Conservation (phyloP, 192 early-diverging fungal species). For the Backusella parvicylindrica region DNA sequence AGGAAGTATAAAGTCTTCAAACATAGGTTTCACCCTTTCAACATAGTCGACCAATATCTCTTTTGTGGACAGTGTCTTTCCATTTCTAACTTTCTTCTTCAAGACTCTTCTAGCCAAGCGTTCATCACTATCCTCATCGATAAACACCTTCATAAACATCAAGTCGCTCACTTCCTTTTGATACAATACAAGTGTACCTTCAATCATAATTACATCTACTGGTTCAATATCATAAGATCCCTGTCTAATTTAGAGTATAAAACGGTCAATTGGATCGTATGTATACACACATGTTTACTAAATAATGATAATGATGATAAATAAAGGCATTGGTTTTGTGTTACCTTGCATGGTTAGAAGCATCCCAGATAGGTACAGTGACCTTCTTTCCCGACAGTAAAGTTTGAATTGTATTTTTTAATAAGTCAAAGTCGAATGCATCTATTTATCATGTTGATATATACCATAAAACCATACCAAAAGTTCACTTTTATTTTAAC, state of each 20-base stretch:
- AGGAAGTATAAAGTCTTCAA: slow-evolving; percentile 86
- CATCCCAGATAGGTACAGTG: slow-evolving; percentile 65
- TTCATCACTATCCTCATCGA: slow-evolving; percentile 83
- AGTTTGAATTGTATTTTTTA: slow-evolving; percentile 50
- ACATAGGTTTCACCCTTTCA: slow-evolving; percentile 76
- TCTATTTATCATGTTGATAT: slow-evolving; percentile 26
- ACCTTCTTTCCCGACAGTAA: slow-evolving; percentile 47
- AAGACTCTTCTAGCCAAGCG: slow-evolving; percentile 54
- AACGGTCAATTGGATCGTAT: not conserved
- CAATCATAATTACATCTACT: slow-evolving; percentile 71
- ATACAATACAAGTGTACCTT: slow-evolving; percentile 80
- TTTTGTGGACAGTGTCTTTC: slow-evolving; percentile 40
- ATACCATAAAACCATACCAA: no score
- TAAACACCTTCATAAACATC: slow-evolving; percentile 78
- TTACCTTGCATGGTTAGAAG: slow-evolving; percentile 43
- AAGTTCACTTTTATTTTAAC: not conserved
- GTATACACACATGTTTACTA: not conserved
- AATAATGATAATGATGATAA: not conserved
- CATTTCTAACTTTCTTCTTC: slow-evolving; percentile 26
- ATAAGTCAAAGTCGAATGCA: slow-evolving; percentile 73
- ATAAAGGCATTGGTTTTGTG: not conserved
- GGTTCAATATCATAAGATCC: slow-evolving; percentile 30
- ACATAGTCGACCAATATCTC: slow-evolving; percentile 67
- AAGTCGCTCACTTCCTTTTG: slow-evolving; percentile 58
- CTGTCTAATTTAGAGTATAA: not conserved